Percentiles rank a stretch among this genome's conserved stretches.
Conservation (phyloP, 257 asterid species). For the Parsonsia alboflavescens region DNA sequence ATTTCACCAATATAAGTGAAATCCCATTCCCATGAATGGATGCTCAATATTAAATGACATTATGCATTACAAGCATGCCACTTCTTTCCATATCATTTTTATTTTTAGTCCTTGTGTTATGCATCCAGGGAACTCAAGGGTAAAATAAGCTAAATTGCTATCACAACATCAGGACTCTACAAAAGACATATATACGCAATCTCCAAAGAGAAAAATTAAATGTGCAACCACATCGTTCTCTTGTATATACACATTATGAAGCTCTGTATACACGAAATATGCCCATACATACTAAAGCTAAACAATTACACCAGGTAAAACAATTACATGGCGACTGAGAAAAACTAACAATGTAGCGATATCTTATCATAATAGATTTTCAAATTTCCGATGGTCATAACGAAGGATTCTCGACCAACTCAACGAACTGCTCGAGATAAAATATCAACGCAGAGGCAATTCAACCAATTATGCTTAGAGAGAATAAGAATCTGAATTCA, state of each 20-base stretch:
- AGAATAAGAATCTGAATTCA: not conserved
- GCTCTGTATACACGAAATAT: not conserved
- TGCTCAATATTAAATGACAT: not conserved
- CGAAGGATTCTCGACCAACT: not conserved
- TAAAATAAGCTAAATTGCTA: not conserved
- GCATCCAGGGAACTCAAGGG: not conserved
- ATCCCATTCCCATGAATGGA: not conserved
- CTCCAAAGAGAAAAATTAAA: not conserved
- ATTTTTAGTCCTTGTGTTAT: not conserved
- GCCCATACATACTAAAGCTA: not conserved
- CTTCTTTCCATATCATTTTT: too few species aligned
- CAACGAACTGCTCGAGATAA: not conserved
- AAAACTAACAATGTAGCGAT: not conserved
- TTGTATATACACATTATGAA: not conserved
- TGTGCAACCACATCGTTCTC: not conserved
- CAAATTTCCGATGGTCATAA: not conserved
- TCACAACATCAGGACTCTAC: not conserved
- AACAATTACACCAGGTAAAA: not conserved
- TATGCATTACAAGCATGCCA: not conserved
- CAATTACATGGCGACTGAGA: not conserved
- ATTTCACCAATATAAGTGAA: slow-evolving; percentile 21
- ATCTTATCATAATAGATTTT: not conserved
- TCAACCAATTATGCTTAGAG: not conserved
- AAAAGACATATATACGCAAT: not conserved
- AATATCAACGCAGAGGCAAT: not conserved